Percentiles rank a stretch among this genome's conserved stretches.
phyloP scores from a whole-genome alignment of 352 stramenopile genomes.

The Phytophthora meadii region DNA sequence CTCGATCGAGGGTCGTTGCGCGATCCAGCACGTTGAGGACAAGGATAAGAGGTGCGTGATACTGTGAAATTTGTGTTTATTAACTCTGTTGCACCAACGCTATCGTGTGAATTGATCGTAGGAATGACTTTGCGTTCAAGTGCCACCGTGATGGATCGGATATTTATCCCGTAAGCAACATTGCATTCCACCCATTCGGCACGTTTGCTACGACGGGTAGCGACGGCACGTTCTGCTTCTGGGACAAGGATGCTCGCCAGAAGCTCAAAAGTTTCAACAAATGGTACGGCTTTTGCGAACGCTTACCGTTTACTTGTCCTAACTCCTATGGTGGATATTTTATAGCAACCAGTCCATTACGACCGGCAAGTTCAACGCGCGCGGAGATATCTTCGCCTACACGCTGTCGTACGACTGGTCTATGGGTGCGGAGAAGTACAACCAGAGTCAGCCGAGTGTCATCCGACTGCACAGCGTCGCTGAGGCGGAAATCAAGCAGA shows the following conservation, averaged over 20 bases:
- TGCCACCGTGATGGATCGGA: slow-evolving; percentile 89
- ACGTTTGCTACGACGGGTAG: slow-evolving; percentile 97
- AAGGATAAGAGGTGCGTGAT: slow-evolving; percentile 66
- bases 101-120: slow-evolving; percentile 23
- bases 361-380: slow-evolving; percentile 92
- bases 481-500: slow-evolving; percentile 96
- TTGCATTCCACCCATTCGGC: slow-evolving; percentile 92
- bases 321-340: neutral
- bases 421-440: slow-evolving; percentile 92
- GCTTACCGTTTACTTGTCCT: neutral
- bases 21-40: slow-evolving; percentile 91
- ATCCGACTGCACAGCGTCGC: slow-evolving; percentile 93
- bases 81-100: slow-evolving; percentile 6
- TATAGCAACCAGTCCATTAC: slow-evolving; percentile 90
- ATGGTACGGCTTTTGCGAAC: slow-evolving; percentile 41
- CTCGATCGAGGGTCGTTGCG: slow-evolving; percentile 92
- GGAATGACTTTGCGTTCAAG: slow-evolving; percentile 93
- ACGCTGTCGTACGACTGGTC: slow-evolving; percentile 97
- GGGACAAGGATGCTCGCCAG: slow-evolving; percentile 98
- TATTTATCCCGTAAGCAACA: slow-evolving; percentile 92
- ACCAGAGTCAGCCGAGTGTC: slow-evolving; percentile 87
- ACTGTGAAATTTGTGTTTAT: neutral
- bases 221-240: slow-evolving; percentile 98
- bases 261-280: slow-evolving; percentile 93
- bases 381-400: slow-evolving; percentile 96